A percentile compares a stretch with the other conserved stretches of the same genome.
These are phyloP conservation scores for Venustampulla echinocandica DNA, from an alignment of 495 filamentous ascomycete species.

Conservation along the genomic window DNA sequence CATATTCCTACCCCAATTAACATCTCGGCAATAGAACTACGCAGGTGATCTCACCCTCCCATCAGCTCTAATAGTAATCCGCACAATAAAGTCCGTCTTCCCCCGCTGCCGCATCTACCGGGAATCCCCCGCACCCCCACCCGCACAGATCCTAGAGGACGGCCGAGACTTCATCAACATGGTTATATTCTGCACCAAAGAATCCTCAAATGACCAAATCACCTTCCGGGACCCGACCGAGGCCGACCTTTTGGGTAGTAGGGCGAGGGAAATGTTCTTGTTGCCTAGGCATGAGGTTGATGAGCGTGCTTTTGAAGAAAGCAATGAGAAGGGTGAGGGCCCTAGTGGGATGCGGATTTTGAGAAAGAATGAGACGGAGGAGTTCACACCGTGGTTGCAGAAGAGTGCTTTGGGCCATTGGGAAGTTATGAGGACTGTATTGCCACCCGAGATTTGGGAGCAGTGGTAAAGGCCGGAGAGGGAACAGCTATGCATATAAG, in stretches of 20 bases:
- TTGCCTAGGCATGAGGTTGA: conserved; percentile 66
- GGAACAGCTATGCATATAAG: too few species aligned
- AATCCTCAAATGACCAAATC: conserved; percentile 1
- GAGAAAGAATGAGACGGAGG: conserved; percentile 45
- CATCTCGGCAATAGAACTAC: conserved; percentile 96
- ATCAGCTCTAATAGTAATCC: conserved; percentile 59
- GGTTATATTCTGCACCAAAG: conserved; percentile 64
- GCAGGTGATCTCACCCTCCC: conserved; percentile 80
- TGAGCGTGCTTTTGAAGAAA: conserved; percentile 37
- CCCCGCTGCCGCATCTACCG: conserved; percentile 77
- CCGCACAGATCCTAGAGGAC: conserved; percentile 30
- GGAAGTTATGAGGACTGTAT: conserved; percentile 77
- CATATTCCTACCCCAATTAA: too few species aligned
- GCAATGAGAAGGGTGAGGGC: conserved; percentile 28
- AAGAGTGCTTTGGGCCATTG: conserved; percentile 76
- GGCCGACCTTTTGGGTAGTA: conserved; percentile 63
- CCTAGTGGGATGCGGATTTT: conserved; percentile 40
- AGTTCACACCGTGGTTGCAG: conserved; percentile 61
- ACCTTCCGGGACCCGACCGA: conserved; percentile 58
- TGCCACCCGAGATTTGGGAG: conserved; percentile 78
- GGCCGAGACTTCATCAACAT: conserved; percentile 80
- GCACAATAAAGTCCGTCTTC: conserved; percentile 64
- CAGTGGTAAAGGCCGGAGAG: conserved; percentile 69
- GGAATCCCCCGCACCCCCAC: conserved; percentile 49
- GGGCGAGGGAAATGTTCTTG: conserved; percentile 58